Evolutionary conservation across 2,329 filamentous ascomycete genomes (phyloP), one percentile per base, ranked within the genome.

Genomic region (Talaromyces verruculosus): DNA sequence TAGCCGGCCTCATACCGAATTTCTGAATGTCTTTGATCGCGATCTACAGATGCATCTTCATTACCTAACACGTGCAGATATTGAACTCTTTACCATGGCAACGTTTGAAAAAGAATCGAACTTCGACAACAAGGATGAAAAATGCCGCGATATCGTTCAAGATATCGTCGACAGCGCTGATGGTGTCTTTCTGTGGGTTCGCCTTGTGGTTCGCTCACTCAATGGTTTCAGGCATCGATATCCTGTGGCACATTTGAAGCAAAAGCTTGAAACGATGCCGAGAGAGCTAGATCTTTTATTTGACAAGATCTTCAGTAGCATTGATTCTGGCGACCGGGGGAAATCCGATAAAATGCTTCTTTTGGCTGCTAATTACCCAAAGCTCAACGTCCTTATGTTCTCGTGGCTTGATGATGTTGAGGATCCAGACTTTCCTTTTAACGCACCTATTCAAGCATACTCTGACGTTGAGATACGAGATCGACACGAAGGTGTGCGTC

Each of bases 161-260:
- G 35, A 67, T 1, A 41, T 69, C 45, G 63, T 65, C 1, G 2
- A 41, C 4, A 43, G 22, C n/a, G 47, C 71, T 2, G 47, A 69
- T n/a, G 69, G 72, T 3, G 72, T 74, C 2, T 74, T 73, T 53
- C 65, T 74, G 0, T 73, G 72, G 72, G 70, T 71, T 6, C 22
- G 35, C 11, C 67, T 74, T 13, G 72, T 71, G 35, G 63, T 73
- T 0, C 58, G 61, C 3, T 70, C 70, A 5, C 63, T 72, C 17
- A 63, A 61, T 8, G 68, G 68, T 19, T 47, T 72, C n/a, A 53
- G 55, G 10, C 58, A 71, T 51, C 61, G 61, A 10, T 68, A 68
- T n/a, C 63, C 37, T 1, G 19, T 66, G 1, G 43, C 61, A 15
- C 51, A 65, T 17, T 66, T 73, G 4, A 61, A 70, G 60, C 63